phyloP scores from a whole-genome alignment of 257 asterid species.

The Mitragyna speciosa region DNA sequence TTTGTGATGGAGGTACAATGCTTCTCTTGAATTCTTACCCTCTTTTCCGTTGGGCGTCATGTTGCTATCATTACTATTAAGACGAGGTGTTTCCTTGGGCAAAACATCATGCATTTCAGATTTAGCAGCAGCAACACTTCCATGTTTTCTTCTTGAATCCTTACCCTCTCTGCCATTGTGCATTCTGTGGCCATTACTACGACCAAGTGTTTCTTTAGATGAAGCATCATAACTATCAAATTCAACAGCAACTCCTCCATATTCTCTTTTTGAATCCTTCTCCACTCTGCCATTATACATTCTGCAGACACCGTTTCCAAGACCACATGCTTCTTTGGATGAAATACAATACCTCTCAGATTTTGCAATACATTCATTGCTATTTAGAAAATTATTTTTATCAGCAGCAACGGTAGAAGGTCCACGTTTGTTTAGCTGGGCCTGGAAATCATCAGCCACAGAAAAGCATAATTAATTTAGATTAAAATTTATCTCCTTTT shows the following conservation, averaged over 20 bases:
- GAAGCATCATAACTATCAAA: conserved; percentile 22
- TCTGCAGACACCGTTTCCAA: conserved; percentile 29
- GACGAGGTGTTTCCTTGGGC: conserved; percentile 38
- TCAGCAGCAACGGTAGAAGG: conserved; percentile 24
- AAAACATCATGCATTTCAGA: conserved; percentile 21
- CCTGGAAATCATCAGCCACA: conserved; percentile 24
- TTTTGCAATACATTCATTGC: conserved; percentile 38
- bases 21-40: conserved; percentile 37
- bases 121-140: conserved; percentile 36
- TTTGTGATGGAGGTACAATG: conserved; percentile 26
- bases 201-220: conserved; percentile 39
- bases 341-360: conserved; percentile 21
- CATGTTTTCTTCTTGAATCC: conserved; percentile 12
- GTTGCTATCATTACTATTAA: conserved; percentile 27
- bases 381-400: conserved; percentile 33
- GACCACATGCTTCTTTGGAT: conserved; percentile 39
- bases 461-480: neutral
- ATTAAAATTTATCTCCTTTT: neutral
- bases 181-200: conserved; percentile 26
- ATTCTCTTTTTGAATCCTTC: conserved; percentile 40
- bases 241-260: conserved; percentile 15
- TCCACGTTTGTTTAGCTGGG: conserved; percentile 24
- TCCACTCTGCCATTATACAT: conserved; percentile 34
- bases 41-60: conserved; percentile 30
- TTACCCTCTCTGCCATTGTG: conserved; percentile 22